Base-by-base conservation (phyloP, 768 basidiomycete genomes). In the Saitozyma podzolica region DNA sequence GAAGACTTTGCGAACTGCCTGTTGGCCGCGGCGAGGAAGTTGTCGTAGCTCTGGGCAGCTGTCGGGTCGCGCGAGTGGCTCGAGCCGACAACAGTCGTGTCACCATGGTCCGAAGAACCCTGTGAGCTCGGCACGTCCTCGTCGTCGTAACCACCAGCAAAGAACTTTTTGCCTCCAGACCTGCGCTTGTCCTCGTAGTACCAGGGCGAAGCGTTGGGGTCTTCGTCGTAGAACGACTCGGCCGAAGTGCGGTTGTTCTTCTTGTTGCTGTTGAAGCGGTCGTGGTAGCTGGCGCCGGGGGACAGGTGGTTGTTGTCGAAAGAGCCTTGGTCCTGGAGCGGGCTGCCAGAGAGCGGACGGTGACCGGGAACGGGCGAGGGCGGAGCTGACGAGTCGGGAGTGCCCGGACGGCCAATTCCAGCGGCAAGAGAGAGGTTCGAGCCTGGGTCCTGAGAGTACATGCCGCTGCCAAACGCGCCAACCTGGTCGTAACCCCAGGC, bases 1-100 rank as follows among this genome's bases (percentile, higher is more conserved):
- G 91, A 87, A 65, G 92, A 90, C 67, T 86, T 86, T 8, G 88
- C 89, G 57, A 96, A 92, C 50, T 87, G 86, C 50, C 82, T 83
- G 79, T 95, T 95, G 13, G 91, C 93, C 65, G 87, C 86, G 70
- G 90, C 89, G 68, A 95, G 80, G 83, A 96, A 96, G 72, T 87
- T 84, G 62, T 84, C 85, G 75, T 87, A 96, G 9, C 85, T 85
- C 63, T 82, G 84, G 13, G 58, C 66, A 13, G 56, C 55, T 2
- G 60, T 49, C n/a, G 50, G 56, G 54, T 56, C 59, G 8, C 58
- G 53, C 5, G 61, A 53, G 16, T 52, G 56, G 14, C 45, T 45
- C 39, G 68, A 70, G 14, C 69, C 66, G 17, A 69, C 69, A 14
- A 71, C 63, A 45, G 73, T 72, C 10, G 70, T 68, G 51, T 73